Evolutionary conservation across 306 rosid genomes (phyloP), one percentile per base, ranked within the genome.

Genomic region (Oxytropis ochrocephala): DNA sequence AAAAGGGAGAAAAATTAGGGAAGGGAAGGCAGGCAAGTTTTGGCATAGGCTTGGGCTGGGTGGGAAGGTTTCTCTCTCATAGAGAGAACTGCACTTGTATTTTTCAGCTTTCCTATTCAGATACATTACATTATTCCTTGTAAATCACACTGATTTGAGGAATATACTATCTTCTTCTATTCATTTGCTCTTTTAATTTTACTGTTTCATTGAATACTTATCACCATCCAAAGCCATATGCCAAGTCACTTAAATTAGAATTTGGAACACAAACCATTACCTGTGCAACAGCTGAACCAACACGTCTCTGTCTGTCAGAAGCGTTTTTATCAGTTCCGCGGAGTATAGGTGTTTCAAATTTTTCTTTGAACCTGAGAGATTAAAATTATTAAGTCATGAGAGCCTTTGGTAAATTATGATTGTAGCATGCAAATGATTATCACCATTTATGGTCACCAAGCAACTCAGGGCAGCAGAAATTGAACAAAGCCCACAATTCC

Each of bases 401-500:
- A 85, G 77, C 51, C 68, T 33, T 41, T 65, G 67, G 16, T 46
- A 69, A 71, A 70, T 54, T 42, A 41, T 75, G 13, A 62, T 49
- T 54, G 54, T 39, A 30, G 43, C 46, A 49, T 32, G 74, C 38
- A 75, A 55, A 79, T 55, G 42, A 61, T 27, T 43, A 75, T 72
- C 79, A 93, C 98, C 91, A 85, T 71, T 88, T 69, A 16, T 90
- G 83, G 81, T 93, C 97, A 50, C 97, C 97, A 49, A 93, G 84
- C 73, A 93, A 77, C 53, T 86, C 94, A 64, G 97, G 98, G 80
- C 96, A 93, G 70, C 94, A 90, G 67, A 93, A 90, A 80, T 84
- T 84, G 76, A 93, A 93, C 80, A 90, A 82, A 46, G 98, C 98
- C 98, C 98, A 93, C 79, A 93, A 19, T 61, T 93, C 98, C 97